Conservation (phyloP, 1,284 basidiomycete species). For the Malassezia restricta region DNA sequence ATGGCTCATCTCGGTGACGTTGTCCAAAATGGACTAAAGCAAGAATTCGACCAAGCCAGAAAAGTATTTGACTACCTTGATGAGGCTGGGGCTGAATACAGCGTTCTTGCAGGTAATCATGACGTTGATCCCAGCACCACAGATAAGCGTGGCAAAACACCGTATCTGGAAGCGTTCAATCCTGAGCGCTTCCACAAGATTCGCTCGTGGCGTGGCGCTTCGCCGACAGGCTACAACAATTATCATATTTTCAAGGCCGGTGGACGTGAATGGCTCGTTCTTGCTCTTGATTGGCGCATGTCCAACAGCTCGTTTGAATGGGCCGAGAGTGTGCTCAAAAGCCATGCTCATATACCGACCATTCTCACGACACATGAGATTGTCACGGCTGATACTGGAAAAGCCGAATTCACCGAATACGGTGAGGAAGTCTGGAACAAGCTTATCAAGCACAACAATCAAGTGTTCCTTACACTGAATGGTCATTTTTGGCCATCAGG, state of each 20-base stretch:
- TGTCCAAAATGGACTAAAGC: neutral
- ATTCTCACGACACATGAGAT: constrained; percentile 5
- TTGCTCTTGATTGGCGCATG: constrained; percentile 5
- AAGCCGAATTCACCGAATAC: neutral
- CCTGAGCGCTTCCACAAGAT: neutral
- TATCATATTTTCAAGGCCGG: constrained; percentile 1
- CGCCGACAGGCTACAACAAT: constrained; percentile 1
- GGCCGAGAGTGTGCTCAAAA: neutral
- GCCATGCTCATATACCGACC: neutral
- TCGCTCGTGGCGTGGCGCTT: neutral
- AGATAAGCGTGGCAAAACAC: constrained; percentile 3
- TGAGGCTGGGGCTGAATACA: neutral
- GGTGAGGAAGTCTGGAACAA: constrained; percentile 2
- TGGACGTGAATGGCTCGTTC: constrained; percentile 3
- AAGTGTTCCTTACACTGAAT: constrained; percentile 3
- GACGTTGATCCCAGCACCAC: constrained; percentile 2
- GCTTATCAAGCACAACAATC: neutral
- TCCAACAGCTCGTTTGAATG: constrained; percentile 1
- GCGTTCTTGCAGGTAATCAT: constrained; percentile 3
- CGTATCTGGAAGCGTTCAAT: neutral
- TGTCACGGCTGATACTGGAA: neutral
- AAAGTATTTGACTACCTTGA: neutral
- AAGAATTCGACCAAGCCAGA: neutral
- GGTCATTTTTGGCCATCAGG: constrained; percentile 8
- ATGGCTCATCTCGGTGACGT: constrained; percentile 3